Evolutionary conservation across 208 protist species (phyloP), one percentile per base, ranked within the genome.

Genomic region (Lotmaria passim): DNA sequence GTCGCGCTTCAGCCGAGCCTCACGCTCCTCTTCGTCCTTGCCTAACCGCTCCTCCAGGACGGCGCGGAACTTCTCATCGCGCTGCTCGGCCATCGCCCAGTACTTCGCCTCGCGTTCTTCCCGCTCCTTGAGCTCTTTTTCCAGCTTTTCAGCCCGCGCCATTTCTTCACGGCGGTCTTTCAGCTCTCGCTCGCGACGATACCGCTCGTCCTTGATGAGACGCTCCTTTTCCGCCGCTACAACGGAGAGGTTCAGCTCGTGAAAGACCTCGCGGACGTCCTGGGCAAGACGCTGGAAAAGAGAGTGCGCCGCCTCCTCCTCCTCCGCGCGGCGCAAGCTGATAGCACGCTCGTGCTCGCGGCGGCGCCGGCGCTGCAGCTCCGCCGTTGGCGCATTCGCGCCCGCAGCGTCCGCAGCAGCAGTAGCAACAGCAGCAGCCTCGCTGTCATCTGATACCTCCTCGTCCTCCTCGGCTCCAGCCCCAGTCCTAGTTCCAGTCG

Each of bases 171-270:
- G 79, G 14, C 82, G 73, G 44, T 97, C 93, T 36, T 78, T 65
- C 52, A 69, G 70, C 72, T 95, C 93, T 0, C 90, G 85, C 68
- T 96, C 93, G 46, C 83, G 87, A 21, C 90, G 90, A 64, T 96
- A 97, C 12, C 90, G 86, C 74, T 95, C 93, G 48, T 97, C 93
- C 64, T 94, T 96, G n/a, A 95, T 74, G 3, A 96, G 81, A 3
- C 93, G 85, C 79, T 97, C 90, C 74, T 94, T 94, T 55, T 97
- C 93, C 11, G 93, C 87, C 0, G 93, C 89, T 7, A 97, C 91
- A 23, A 97, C 87, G 46, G 90, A 89, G 8, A 97, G 74, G 73
- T 95, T 96, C 3, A 97, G 82, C 70, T 97, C 93, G 60, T 95
- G 89, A 67, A 97, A 97, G 8, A 97, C 89, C 23, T 94, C 89